phyloP scores from a whole-genome alignment of 805 yeast species.

The Myxozyma udenii region DNA sequence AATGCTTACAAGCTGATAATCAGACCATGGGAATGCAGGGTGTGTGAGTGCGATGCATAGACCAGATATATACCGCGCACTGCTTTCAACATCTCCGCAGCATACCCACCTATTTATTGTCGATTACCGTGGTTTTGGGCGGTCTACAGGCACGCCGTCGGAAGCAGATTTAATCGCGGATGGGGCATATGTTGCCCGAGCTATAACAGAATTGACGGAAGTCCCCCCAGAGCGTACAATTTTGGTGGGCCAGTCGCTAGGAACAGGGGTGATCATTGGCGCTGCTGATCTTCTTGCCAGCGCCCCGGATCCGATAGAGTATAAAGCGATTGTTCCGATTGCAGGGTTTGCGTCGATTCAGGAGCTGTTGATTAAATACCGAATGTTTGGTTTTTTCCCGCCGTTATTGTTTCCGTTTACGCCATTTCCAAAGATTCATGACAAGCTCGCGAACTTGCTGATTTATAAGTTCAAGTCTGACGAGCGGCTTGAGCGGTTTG shows the following conservation, averaged over 20 bases:
- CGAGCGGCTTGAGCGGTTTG: constrained; percentile 13
- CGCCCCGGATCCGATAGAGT: constrained; percentile 1
- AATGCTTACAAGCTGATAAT: neutral
- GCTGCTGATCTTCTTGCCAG: constrained; percentile 16
- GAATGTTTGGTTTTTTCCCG: constrained; percentile 15
- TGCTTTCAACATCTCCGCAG: constrained; percentile 16
- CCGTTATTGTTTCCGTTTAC: constrained; percentile 10
- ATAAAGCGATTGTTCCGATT: constrained; percentile 17
- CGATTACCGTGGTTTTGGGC: constrained; percentile 28
- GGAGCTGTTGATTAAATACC: constrained; percentile 10
- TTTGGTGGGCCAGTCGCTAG: constrained; percentile 26
- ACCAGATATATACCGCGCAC: constrained; percentile 20
- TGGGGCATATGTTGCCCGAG: constrained; percentile 9
- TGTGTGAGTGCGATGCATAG: constrained; percentile 12
- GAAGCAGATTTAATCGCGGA: constrained; percentile 17
- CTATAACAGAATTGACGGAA: constrained; percentile 6
- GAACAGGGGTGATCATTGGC: constrained; percentile 25
- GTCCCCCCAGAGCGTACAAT: constrained; percentile 8
- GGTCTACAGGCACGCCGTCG: constrained; percentile 22
- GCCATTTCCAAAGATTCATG: neutral
- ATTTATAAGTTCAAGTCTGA: constrained; percentile 15
- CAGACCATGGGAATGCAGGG: constrained; percentile 19
- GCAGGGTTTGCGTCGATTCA: constrained; percentile 25
- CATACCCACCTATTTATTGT: constrained; percentile 23
- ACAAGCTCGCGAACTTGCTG: neutral